Evolutionary conservation across 176 grass and related monocot species (phyloP).

Genomic region (Aegilops sharonensis): DNA sequence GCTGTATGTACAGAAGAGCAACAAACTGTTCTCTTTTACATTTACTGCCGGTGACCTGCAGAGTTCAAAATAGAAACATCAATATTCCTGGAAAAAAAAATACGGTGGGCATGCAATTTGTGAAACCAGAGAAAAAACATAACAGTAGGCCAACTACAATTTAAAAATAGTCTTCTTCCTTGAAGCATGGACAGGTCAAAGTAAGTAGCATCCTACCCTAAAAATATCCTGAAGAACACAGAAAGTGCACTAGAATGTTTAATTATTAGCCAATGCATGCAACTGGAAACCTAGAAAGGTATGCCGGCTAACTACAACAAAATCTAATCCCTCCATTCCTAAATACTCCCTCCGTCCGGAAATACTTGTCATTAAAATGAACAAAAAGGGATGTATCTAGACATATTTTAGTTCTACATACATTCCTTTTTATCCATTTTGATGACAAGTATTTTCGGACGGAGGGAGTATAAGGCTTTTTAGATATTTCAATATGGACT

Average conservation of each 20-base stretch:
- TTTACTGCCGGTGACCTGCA: conserved; percentile 30
- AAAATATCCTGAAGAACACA: not conserved
- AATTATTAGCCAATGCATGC: not conserved
- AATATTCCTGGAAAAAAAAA: not conserved
- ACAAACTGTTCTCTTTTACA: conserved; percentile 24
- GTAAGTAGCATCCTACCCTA: not conserved
- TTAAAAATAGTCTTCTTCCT: not conserved
- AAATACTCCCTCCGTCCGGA: no score
- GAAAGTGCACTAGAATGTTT: not conserved
- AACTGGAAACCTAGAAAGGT: not conserved
- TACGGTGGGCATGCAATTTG: not conserved
- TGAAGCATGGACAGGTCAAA: not conserved
- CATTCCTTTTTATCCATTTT: no score
- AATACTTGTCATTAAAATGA: no score
- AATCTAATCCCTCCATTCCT: not conserved
- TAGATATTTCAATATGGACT: no score
- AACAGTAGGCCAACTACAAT: not conserved
- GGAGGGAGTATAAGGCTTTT: no score
- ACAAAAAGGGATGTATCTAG: no score
- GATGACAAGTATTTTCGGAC: no score
- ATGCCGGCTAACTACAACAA: not conserved
- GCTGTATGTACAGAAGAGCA: conserved; percentile 37
- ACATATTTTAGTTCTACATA: no score
- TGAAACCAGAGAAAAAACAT: not conserved
- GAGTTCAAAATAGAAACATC: not conserved